phyloP scores from a whole-genome alignment of 495 filamentous ascomycete species.

The Extremus antarcticus region DNA sequence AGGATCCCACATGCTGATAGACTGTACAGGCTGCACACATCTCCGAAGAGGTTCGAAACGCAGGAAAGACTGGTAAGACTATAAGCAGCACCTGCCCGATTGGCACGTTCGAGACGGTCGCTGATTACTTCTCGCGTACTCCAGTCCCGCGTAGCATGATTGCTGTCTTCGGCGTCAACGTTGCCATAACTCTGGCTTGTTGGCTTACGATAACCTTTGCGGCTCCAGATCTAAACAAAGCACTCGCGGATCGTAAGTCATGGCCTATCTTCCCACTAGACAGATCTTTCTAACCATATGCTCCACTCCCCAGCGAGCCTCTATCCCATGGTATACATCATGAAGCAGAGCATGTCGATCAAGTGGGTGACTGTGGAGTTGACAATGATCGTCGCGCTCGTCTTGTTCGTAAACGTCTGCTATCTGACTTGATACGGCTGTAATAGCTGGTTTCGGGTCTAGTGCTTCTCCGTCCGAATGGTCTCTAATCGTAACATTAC shows the following conservation, averaged over 20 bases:
- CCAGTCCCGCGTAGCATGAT: too few species aligned
- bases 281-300: too few species aligned
- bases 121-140: neutral
- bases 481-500: too few species aligned
- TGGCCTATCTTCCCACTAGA: too few species aligned
- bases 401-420: constrained; percentile 27
- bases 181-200: too few species aligned
- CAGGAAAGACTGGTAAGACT: neutral
- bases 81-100: neutral
- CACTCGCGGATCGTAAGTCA: neutral
- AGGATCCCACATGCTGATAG: neutral
- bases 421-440: neutral
- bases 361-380: neutral
- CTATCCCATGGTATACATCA: neutral
- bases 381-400: constrained; percentile 36
- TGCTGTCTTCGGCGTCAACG: too few species aligned
- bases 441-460: neutral
- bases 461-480: neutral
- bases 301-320: neutral
- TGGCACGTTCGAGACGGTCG: neutral
- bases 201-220: neutral
- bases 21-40: neutral
- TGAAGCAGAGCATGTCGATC: neutral
- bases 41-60: neutral
- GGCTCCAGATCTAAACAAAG: neutral